phyloP scores from a whole-genome alignment of 805 yeast genomes.

The Sugiyamaella mastotermitis region DNA sequence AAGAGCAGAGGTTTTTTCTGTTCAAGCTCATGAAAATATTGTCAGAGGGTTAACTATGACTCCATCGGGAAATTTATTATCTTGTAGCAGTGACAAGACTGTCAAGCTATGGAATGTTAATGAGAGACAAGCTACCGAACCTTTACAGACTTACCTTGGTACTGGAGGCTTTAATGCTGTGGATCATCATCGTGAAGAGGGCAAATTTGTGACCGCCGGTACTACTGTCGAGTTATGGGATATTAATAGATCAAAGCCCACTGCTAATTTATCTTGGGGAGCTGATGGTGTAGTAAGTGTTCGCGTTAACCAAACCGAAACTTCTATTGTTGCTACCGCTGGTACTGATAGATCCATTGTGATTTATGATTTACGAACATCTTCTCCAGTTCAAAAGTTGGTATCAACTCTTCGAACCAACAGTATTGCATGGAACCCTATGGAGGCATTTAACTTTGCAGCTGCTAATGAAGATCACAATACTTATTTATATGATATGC shows the following conservation, averaged over 20 bases:
- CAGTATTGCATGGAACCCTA: constrained; percentile 91
- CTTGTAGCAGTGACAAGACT: constrained; percentile 88
- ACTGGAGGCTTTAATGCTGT: constrained; percentile 78
- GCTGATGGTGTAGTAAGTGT: constrained; percentile 84
- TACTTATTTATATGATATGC: constrained; percentile 92
- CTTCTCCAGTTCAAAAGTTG: constrained; percentile 87
- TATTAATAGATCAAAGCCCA: constrained; percentile 66
- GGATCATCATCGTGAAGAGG: constrained; percentile 76
- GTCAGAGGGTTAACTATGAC: constrained; percentile 80
- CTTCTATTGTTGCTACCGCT: constrained; percentile 80
- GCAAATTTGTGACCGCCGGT: constrained; percentile 86
- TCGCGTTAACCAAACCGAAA: constrained; percentile 83
- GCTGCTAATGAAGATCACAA: constrained; percentile 94
- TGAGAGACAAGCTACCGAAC: constrained; percentile 37
- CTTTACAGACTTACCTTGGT: constrained; percentile 74
- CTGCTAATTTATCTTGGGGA: constrained; percentile 86
- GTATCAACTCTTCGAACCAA: constrained; percentile 79
- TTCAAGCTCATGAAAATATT: constrained; percentile 86
- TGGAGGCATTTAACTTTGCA: constrained; percentile 93
- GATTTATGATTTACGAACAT: constrained; percentile 83
- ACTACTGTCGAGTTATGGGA: constrained; percentile 92
- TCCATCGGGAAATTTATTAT: constrained; percentile 54
- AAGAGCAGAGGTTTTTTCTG: constrained; percentile 66
- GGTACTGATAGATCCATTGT: constrained; percentile 89
- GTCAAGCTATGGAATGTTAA: constrained; percentile 83